Percentiles rank a stretch among this genome's conserved stretches.
These are phyloP conservation scores for Talaromyces sp. DNA, from an alignment of 2,329 filamentous ascomycete species.

Conservation along the genomic window DNA sequence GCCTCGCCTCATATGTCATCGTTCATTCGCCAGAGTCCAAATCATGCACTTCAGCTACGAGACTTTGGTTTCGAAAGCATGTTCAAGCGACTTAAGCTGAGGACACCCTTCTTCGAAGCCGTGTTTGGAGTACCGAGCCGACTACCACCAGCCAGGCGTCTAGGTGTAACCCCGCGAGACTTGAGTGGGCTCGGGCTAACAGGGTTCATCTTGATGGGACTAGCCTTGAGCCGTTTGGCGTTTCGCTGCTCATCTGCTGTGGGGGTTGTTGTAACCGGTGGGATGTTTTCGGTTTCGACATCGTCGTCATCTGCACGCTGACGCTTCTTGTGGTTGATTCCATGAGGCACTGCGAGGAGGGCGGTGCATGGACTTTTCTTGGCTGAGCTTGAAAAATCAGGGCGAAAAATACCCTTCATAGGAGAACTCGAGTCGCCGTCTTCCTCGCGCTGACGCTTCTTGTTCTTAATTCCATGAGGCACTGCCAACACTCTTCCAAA, in stretches of 20 bases:
- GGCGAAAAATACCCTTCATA: slow-evolving; percentile 19
- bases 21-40: not conserved
- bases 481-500: slow-evolving; percentile 25
- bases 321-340: slow-evolving; percentile 30
- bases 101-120: slow-evolving; percentile 24
- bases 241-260: slow-evolving; percentile 23
- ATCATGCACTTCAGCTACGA: slow-evolving; percentile 20
- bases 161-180: slow-evolving; percentile 20
- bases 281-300: slow-evolving; percentile 13
- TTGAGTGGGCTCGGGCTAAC: slow-evolving; percentile 33
- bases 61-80: slow-evolving; percentile 44
- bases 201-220: slow-evolving; percentile 12
- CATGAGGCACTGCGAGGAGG: slow-evolving; percentile 32
- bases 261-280: slow-evolving; percentile 19
- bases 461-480: slow-evolving; percentile 31
- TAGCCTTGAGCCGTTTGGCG: slow-evolving; percentile 32
- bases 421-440: slow-evolving; percentile 3
- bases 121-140: slow-evolving; percentile 27
- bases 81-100: slow-evolving; percentile 45
- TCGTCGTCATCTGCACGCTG: slow-evolving; percentile 9
- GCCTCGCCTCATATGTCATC: not conserved
- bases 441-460: slow-evolving; percentile 23
- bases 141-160: slow-evolving; percentile 10
- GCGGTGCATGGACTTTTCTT: slow-evolving; percentile 18
- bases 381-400: slow-evolving; percentile 11